A percentile compares a stretch with the other conserved stretches of the same genome.
Evolutionary conservation across 495 filamentous ascomycete genomes (phyloP).

Genomic region (Clohesyomyces aquaticus): DNA sequence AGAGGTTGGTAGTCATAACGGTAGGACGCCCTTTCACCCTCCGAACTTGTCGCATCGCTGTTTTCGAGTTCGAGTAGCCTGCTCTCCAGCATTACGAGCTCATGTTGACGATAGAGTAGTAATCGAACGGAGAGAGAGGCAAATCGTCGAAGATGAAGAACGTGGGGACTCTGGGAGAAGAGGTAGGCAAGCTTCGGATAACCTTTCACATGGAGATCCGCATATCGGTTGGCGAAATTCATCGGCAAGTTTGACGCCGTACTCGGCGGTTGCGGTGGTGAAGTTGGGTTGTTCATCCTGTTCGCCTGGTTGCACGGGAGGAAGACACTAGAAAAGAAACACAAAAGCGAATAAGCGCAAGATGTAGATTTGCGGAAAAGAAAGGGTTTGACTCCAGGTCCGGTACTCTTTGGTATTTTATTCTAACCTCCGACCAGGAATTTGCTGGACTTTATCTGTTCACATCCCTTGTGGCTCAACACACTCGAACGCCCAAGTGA

Average conservation of each 20-base stretch:
- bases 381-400: too few species aligned
- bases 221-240: background rate
- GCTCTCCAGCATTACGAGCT: slow-evolving; percentile 9
- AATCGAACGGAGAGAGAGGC: background rate
- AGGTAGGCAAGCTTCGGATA: slow-evolving; percentile 15
- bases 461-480: too few species aligned
- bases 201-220: background rate
- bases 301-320: too few species aligned
- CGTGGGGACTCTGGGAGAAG: slow-evolving; percentile 2
- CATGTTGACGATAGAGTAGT: slow-evolving; percentile 9
- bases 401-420: too few species aligned
- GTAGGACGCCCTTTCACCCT: background rate
- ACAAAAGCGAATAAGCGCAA: too few species aligned
- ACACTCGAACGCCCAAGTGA: too few species aligned
- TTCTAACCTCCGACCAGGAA: too few species aligned
- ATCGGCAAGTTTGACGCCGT: background rate
- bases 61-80: slow-evolving; percentile 1
- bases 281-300: background rate
- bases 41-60: background rate
- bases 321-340: too few species aligned
- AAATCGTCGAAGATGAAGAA: slow-evolving; percentile 9
- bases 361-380: too few species aligned
- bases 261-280: background rate
- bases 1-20: background rate
- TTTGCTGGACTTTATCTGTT: too few species aligned